Percentiles rank a stretch among this genome's conserved stretches.
These are phyloP conservation scores for Podospora tetraspora DNA, from an alignment of 495 filamentous ascomycete species.

Conservation along the genomic window DNA sequence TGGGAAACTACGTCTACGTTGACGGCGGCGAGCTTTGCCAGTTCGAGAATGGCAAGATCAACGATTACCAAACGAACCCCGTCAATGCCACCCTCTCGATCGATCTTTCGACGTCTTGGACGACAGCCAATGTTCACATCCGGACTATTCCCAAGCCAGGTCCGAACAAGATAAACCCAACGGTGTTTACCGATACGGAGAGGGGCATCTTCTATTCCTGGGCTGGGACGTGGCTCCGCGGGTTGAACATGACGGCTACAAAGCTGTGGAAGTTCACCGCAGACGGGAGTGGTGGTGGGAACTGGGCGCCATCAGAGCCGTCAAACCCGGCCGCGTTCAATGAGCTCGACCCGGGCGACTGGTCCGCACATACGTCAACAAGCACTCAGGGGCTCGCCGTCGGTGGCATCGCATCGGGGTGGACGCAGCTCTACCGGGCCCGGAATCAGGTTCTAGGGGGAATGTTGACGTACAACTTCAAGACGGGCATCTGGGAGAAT, in stretches of 20 bases:
- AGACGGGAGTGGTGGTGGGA: conserved; percentile 34
- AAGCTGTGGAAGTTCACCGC: conserved; percentile 32
- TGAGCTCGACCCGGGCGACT: conserved; percentile 2
- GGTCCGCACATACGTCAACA: conserved; percentile 7
- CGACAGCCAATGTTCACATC: conserved; percentile 23
- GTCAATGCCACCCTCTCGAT: conserved; percentile 21
- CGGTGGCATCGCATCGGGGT: conserved; percentile 15
- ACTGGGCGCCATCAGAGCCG: conserved; percentile 24
- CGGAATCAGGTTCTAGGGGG: conserved; percentile 15
- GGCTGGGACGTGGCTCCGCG: conserved; percentile 26
- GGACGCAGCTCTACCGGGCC: conserved; percentile 4
- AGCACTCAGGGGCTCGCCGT: conserved; percentile 12
- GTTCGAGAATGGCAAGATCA: neutral
- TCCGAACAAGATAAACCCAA: conserved; percentile 19
- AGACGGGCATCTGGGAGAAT: conserved; percentile 18
- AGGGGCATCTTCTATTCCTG: conserved; percentile 31
- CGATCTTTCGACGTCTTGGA: conserved; percentile 35
- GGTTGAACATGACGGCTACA: conserved; percentile 16
- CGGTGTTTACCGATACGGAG: conserved; percentile 26
- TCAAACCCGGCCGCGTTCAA: conserved; percentile 7
- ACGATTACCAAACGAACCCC: neutral
- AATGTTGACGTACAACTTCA: conserved; percentile 21
- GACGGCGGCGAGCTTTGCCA: conserved; percentile 21
- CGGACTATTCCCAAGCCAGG: conserved; percentile 25
- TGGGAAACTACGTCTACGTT: conserved; percentile 21